Evolutionary conservation across 768 basidiomycete genomes (phyloP).

Genomic region (Boletus pseudopeckii): DNA sequence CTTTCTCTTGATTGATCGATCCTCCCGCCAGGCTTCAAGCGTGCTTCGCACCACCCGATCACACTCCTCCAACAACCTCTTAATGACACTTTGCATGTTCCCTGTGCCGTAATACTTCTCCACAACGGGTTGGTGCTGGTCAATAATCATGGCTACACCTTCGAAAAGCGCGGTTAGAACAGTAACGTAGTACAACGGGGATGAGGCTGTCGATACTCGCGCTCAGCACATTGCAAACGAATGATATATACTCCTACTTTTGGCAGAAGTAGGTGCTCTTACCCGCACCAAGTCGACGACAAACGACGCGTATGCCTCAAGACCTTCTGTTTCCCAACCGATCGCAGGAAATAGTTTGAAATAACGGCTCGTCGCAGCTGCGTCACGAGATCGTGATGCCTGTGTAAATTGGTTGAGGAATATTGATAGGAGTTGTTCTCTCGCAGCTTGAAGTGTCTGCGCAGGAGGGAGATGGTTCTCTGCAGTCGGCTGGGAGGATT

Average conservation of each 20-base stretch:
- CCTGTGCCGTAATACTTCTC: constrained; percentile 96
- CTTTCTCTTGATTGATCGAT: constrained; percentile 78
- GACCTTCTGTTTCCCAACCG: constrained; percentile 88
- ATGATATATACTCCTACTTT: constrained; percentile 51
- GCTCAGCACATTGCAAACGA: constrained; percentile 11
- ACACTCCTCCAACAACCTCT: constrained; percentile 76
- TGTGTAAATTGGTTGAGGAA: constrained; percentile 80
- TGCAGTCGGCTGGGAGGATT: constrained; percentile 70
- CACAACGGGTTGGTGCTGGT: constrained; percentile 96
- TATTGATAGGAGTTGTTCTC: constrained; percentile 68
- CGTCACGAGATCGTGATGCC: constrained; percentile 79
- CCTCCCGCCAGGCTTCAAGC: constrained; percentile 87
- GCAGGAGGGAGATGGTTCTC: constrained; percentile 83
- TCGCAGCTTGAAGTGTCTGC: constrained; percentile 74
- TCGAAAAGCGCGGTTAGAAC: constrained; percentile 91
- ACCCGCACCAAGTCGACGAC: constrained; percentile 87
- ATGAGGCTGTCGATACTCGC: constrained; percentile 59
- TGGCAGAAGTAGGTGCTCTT: constrained; percentile 72
- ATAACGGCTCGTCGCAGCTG: constrained; percentile 84
- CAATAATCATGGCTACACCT: constrained; percentile 91
- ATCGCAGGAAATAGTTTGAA: constrained; percentile 97
- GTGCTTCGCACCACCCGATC: constrained; percentile 78
- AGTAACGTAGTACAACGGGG: constrained; percentile 88
- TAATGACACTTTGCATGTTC: constrained; percentile 79
- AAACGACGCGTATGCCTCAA: constrained; percentile 90